These are phyloP conservation scores for Kurtzmaniella fragi DNA, from an alignment of 805 yeast species.

Conservation along the genomic window DNA sequence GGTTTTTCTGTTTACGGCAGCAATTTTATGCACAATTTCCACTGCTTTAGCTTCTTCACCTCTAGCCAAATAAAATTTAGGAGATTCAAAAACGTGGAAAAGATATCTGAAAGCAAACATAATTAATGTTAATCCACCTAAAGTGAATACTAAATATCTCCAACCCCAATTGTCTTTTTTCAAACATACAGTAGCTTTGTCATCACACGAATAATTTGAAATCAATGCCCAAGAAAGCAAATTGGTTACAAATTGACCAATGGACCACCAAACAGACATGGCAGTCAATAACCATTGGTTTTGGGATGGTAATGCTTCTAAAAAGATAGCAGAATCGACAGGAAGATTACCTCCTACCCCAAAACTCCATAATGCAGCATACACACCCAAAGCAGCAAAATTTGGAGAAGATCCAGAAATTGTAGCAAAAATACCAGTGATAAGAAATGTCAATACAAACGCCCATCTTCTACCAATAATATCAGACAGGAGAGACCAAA, in stretches of 20 bases:
- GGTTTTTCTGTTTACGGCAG: conserved; percentile 39
- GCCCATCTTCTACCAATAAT: conserved; percentile 27
- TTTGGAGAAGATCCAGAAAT: conserved; percentile 25
- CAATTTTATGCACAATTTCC: conserved; percentile 38
- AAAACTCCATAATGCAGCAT: conserved; percentile 22
- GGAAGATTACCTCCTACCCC: conserved; percentile 31
- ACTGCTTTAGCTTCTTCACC: conserved; percentile 49
- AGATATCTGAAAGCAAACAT: conserved; percentile 32
- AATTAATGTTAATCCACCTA: conserved; percentile 46
- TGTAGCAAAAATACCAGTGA: conserved; percentile 21
- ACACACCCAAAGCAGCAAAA: conserved; percentile 23
- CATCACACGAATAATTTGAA: conserved; percentile 42
- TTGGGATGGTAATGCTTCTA: conserved; percentile 22
- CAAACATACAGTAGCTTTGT: conserved; percentile 30
- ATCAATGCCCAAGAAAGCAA: conserved; percentile 54
- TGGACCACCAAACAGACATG: conserved; percentile 56
- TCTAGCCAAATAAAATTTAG: conserved; percentile 47
- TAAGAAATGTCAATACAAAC: conserved; percentile 22
- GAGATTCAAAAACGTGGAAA: conserved; percentile 48
- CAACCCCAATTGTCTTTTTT: conserved; percentile 54
- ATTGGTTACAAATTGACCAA: conserved; percentile 53
- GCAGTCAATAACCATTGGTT: conserved; percentile 24
- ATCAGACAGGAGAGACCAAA: conserved; percentile 27
- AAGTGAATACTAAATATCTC: conserved; percentile 52
- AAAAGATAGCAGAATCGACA: conserved; percentile 25